phyloP scores from a whole-genome alignment of 1,139 yeast genomes.

The Eremothecium coryli region DNA sequence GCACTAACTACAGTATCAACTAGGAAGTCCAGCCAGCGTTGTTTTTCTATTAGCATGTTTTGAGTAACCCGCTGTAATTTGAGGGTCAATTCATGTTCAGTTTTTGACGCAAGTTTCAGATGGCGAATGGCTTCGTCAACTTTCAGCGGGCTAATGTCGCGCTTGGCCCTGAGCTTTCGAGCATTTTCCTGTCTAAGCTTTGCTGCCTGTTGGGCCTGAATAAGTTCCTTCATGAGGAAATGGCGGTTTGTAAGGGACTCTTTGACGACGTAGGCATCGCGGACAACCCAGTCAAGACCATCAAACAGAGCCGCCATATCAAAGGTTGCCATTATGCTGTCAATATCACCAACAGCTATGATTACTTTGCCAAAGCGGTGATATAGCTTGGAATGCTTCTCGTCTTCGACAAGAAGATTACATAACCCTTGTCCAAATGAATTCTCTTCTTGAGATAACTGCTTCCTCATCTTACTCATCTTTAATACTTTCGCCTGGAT shows the following conservation, averaged over 20 bases:
- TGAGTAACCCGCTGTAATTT: constrained; percentile 78
- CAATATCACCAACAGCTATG: constrained; percentile 65
- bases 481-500: constrained; percentile 48
- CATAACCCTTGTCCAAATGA: constrained; percentile 57
- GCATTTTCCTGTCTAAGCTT: constrained; percentile 65
- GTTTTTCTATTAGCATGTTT: constrained; percentile 71
- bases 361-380: constrained; percentile 62
- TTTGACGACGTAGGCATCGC: constrained; percentile 79
- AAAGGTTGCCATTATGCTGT: constrained; percentile 61
- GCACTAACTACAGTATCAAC: constrained; percentile 47
- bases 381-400: constrained; percentile 59
- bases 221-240: constrained; percentile 77
- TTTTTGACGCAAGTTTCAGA: constrained; percentile 69
- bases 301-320: constrained; percentile 75
- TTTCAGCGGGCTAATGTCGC: constrained; percentile 74
- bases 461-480: constrained; percentile 46
- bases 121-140: constrained; percentile 84
- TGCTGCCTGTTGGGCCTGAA: constrained; percentile 69
- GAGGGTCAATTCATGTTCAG: constrained; percentile 62
- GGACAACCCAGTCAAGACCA: constrained; percentile 51
- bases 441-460: constrained; percentile 46
- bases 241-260: constrained; percentile 92
- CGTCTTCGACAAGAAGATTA: constrained; percentile 26
- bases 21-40: constrained; percentile 42
- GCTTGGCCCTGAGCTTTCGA: constrained; percentile 60